A percentile compares a stretch with the other conserved stretches of the same genome.
phyloP scores from a whole-genome alignment of 2,329 filamentous ascomycete genomes.

The Kalmusia sp. region DNA sequence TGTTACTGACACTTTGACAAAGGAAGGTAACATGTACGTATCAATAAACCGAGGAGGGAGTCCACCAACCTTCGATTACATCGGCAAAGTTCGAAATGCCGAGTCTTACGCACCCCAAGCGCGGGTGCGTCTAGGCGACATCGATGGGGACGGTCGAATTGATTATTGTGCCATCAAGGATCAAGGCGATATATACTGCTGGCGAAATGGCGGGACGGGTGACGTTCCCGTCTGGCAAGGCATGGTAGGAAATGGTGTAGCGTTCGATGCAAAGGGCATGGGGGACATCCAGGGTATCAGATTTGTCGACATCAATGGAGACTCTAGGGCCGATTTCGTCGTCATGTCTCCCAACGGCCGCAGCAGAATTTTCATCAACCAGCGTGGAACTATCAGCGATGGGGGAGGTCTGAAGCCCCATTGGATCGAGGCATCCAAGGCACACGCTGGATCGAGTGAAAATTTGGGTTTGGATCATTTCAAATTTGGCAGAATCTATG shows the following conservation, averaged over 20 bases:
- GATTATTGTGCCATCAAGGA: conserved; percentile 42
- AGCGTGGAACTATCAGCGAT: conserved; percentile 15
- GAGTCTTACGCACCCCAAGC: conserved; percentile 5
- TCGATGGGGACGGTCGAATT: conserved; percentile 43
- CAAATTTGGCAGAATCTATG: conserved; percentile 33
- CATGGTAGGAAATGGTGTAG: conserved; percentile 24
- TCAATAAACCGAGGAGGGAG: conserved; percentile 30
- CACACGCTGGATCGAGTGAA: conserved; percentile 1
- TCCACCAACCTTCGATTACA: conserved; percentile 27
- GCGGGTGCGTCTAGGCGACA: conserved; percentile 40
- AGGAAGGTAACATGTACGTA: conserved; percentile 23
- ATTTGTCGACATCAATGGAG: conserved; percentile 34
- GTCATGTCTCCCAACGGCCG: conserved; percentile 14
- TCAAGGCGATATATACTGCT: conserved; percentile 36
- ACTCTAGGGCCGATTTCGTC: conserved; percentile 11
- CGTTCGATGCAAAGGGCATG: conserved; percentile 10
- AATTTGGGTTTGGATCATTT: conserved; percentile 16
- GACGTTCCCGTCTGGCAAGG: conserved; percentile 43
- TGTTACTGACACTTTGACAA: conserved; percentile 10
- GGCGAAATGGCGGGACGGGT: conserved; percentile 41
- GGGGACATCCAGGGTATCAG: conserved; percentile 11
- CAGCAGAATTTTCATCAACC: conserved; percentile 24
- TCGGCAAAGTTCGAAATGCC: conserved; percentile 22
- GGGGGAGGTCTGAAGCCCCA: conserved; percentile 17
- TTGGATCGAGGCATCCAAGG: conserved; percentile 11